Conservation (phyloP, 305 asterid species). For the Fraxinus floribunda region DNA sequence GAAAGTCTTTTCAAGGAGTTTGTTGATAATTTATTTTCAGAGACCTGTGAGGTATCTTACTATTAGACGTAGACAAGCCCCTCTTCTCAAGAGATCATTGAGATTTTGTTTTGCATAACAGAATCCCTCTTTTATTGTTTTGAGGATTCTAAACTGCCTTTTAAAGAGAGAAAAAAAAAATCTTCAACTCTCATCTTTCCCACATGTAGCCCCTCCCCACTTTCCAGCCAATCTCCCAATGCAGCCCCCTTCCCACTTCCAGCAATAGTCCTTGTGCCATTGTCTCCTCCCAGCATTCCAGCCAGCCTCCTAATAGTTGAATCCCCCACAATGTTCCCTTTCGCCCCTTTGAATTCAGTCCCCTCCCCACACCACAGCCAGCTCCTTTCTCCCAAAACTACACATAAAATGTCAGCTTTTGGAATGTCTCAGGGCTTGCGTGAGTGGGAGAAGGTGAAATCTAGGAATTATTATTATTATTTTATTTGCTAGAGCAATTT, state of each 20-base stretch:
- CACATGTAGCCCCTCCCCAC: too few species aligned
- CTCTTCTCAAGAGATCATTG: not conserved
- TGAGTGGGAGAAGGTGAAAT: not conserved
- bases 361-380: not conserved
- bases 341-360: not conserved
- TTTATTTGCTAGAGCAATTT: not conserved
- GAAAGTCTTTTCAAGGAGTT: not conserved
- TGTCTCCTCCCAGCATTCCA: not conserved
- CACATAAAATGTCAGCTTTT: not conserved
- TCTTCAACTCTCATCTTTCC: too few species aligned
- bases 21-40: not conserved
- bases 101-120: not conserved
- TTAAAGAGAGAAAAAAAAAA: too few species aligned
- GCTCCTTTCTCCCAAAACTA: not conserved
- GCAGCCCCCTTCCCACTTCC: not conserved
- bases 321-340: not conserved
- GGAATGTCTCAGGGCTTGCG: not conserved
- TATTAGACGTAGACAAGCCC: not conserved
- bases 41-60: not conserved
- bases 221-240: not conserved
- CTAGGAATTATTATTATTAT: not conserved
- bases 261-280: not conserved
- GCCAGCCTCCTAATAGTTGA: not conserved
- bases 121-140: not conserved
- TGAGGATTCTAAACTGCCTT: not conserved